Conservation (phyloP, 257 asterid genomes). For the Echium plantagineum region DNA sequence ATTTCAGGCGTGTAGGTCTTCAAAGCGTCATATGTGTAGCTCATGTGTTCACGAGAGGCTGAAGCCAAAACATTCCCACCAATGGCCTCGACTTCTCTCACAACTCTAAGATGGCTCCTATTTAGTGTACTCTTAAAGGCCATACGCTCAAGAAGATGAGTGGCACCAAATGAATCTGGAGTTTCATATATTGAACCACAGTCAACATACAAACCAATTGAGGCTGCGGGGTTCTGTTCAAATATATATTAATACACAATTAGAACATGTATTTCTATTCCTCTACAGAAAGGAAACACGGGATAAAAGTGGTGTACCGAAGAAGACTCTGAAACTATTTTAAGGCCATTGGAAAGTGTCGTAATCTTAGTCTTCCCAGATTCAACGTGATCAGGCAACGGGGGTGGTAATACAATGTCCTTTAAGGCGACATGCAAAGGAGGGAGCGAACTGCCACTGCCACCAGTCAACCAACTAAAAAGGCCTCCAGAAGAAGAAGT, state of each 20-base stretch:
- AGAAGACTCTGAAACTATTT: conserved; percentile 69
- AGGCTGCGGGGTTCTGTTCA: conserved; percentile 68
- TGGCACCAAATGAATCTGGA: conserved; percentile 61
- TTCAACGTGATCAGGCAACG: conserved; percentile 70
- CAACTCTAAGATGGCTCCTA: conserved; percentile 69
- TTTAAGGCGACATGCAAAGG: conserved; percentile 69
- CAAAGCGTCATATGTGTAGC: conserved; percentile 69
- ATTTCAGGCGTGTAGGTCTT: conserved; percentile 70
- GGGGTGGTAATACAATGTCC: conserved; percentile 52
- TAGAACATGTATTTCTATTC: neutral
- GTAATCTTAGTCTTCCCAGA: conserved; percentile 63
- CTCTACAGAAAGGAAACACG: neutral
- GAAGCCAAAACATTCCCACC: conserved; percentile 76
- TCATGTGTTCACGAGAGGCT: conserved; percentile 76
- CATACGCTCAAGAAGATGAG: conserved; percentile 93
- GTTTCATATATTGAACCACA: conserved; percentile 83
- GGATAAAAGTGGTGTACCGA: conserved; percentile 30
- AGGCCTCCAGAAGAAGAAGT: conserved; percentile 50
- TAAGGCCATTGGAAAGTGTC: conserved; percentile 67
- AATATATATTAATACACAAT: neutral
- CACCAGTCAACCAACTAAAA: conserved; percentile 66
- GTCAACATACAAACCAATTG: conserved; percentile 76
- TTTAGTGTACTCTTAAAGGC: conserved; percentile 82
- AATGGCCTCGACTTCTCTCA: conserved; percentile 89
- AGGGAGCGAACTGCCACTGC: conserved; percentile 45